Conservation (phyloP, 352 stramenopile genomes). For the Phytophthora melonis region DNA sequence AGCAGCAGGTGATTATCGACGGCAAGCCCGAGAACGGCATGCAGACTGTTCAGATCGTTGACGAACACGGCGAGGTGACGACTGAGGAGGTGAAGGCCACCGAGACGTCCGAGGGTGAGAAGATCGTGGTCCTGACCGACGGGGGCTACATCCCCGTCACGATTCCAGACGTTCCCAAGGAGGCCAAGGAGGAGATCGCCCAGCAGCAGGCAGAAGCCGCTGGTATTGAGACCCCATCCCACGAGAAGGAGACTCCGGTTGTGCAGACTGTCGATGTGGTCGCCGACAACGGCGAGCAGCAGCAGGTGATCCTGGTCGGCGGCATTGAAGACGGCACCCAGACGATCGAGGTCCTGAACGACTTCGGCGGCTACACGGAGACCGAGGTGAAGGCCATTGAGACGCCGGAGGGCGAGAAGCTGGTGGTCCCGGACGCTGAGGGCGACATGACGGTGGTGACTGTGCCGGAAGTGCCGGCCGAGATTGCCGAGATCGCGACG, state of each 20-base stretch:
- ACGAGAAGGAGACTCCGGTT: not conserved
- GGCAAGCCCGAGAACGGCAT: slow-evolving; percentile 2
- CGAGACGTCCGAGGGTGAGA: not conserved
- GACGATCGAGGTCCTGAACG: slow-evolving; percentile 8
- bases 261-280: not conserved
- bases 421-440: not conserved
- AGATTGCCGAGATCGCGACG: not conserved
- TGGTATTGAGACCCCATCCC: not conserved
- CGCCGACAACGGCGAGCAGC: not conserved
- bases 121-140: not conserved
- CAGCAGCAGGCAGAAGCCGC: too few relatives aligned
- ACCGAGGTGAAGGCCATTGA: not conserved
- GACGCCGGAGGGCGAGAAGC: slow-evolving; percentile 2
- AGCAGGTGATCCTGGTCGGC: slow-evolving; percentile 13
- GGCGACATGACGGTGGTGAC: not conserved
- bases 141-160: not conserved
- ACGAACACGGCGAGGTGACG: not conserved
- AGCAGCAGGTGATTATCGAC: not conserved
- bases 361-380: slow-evolving; percentile 1
- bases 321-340: slow-evolving; percentile 2
- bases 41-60: not conserved
- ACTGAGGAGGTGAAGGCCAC: not conserved
- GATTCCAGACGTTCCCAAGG: not conserved
- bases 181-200: not conserved
- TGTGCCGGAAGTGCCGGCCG: not conserved